Evolutionary conservation across 1,284 basidiomycete species (phyloP), one percentile per base, ranked within the genome.

Genomic region (Lentinus polychrous): DNA sequence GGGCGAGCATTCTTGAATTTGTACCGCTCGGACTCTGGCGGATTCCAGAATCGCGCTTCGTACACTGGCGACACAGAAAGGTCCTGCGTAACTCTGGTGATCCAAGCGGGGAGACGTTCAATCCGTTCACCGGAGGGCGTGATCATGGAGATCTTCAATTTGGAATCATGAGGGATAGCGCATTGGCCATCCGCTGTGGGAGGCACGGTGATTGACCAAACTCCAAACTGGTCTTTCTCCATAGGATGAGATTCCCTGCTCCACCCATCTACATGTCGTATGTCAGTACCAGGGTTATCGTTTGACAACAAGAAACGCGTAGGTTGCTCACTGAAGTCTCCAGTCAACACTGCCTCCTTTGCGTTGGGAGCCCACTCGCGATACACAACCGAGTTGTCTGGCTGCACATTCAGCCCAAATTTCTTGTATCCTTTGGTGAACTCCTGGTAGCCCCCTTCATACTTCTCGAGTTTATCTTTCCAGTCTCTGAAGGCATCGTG

Each of bases 21-120:
- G 71, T 98, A 96, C 42, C 64, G 73, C 55, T 91, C 66, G 15
- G 73, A 64, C 37, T 71, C 58, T 20, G 92, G 82, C 1, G 95
- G 95, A 64, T 98, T 97, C 95, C 95, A 99, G 71, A 98, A 97
- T n/a, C 92, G 82, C 20, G 91, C 91, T 52, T 99, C 95, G 68
- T 96, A 99, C 2, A 92, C 79, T 4, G 93, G 90, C 10, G 95
- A 98, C 31, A 94, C 83, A 43, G 71, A 66, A 48, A 98, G 72
- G 63, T 99, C 93, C 66, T 99, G 95, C 1, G 94, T 97, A 49
- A 97, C 95, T 51, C 94, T 90, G 55, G 73, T 85, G 60, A 94
- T 94, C 95, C 95, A 99, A 10, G 88, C 82, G 1, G 95, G 94
- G 23, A 98, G 65, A 45, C 94, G 83, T 65, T 97, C 95, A 55